A percentile compares a stretch with the other conserved stretches of the same genome.
Evolutionary conservation across 2,329 filamentous ascomycete genomes (phyloP).

Genomic region (Nigrograna mackinnonii): DNA sequence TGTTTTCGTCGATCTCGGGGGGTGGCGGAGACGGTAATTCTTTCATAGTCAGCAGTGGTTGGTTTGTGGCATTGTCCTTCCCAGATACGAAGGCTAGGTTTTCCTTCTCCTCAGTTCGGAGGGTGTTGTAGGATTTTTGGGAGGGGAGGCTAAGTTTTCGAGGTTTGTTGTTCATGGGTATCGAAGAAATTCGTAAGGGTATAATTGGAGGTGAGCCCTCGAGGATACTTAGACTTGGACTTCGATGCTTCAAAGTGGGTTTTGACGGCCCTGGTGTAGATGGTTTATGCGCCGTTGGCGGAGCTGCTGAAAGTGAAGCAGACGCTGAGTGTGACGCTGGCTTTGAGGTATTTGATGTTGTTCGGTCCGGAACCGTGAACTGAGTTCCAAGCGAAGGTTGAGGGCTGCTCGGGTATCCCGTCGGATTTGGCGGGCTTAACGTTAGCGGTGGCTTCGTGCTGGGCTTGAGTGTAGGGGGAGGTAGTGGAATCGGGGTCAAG

Average conservation of each 20-base stretch:
- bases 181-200: slow-evolving; percentile 37
- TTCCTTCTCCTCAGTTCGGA: slow-evolving; percentile 23
- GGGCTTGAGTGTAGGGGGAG: slow-evolving; percentile 36
- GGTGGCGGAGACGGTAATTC: slow-evolving; percentile 24
- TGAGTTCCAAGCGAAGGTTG: slow-evolving; percentile 6
- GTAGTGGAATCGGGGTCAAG: slow-evolving; percentile 34
- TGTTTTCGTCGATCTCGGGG: not conserved
- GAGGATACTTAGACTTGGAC: slow-evolving; percentile 17
- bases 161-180: slow-evolving; percentile 32
- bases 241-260: slow-evolving; percentile 17
- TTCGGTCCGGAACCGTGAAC: slow-evolving; percentile 8
- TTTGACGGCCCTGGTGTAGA: slow-evolving; percentile 6
- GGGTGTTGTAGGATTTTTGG: slow-evolving; percentile 18
- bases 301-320: slow-evolving; percentile 9
- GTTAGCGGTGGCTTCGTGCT: slow-evolving; percentile 34
- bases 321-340: slow-evolving; percentile 19
- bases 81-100: slow-evolving; percentile 5
- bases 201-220: slow-evolving; percentile 28
- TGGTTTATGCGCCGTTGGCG: not conserved
- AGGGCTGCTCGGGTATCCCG: slow-evolving; percentile 29
- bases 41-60: slow-evolving; percentile 34
- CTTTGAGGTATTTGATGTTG: slow-evolving; percentile 16
- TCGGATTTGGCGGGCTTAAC: slow-evolving; percentile 35
- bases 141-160: slow-evolving; percentile 33
- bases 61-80: slow-evolving; percentile 13